Conservation (phyloP, 768 basidiomycete genomes). For the Coprinellus aureogranulatus region DNA sequence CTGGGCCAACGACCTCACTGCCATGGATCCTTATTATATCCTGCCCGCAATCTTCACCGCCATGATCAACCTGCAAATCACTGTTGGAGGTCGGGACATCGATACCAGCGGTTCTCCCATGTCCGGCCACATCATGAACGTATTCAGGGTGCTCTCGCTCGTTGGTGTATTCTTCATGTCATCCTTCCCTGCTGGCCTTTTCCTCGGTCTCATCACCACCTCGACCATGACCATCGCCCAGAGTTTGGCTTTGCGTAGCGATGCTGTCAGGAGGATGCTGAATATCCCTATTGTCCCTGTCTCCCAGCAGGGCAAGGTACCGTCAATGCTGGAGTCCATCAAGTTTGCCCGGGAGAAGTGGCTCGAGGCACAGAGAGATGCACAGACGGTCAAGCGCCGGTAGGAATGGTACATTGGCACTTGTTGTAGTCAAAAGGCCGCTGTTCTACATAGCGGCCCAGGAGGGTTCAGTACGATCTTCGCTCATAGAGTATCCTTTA, state of each 20-base stretch:
- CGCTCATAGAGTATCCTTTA: no score
- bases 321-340: conserved; percentile 21
- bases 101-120: conserved; percentile 55
- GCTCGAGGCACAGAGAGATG: background rate
- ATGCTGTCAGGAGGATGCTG: conserved; percentile 38
- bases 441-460: no score
- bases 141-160: conserved; percentile 57
- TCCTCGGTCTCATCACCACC: conserved; percentile 42
- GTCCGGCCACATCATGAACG: conserved; percentile 68
- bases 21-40: conserved; percentile 70
- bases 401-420: no score
- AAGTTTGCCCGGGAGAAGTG: conserved; percentile 3
- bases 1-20: conserved; percentile 69
- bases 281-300: conserved; percentile 35
- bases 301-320: conserved; percentile 28
- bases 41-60: conserved; percentile 60
- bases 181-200: conserved; percentile 59
- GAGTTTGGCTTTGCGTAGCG: conserved; percentile 43
- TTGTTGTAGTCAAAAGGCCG: no score
- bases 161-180: conserved; percentile 45
- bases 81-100: conserved; percentile 57
- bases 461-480: no score
- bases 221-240: conserved; percentile 48
- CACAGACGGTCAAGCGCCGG: background rate
- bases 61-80: conserved; percentile 68